Evolutionary conservation across 2,329 filamentous ascomycete species (phyloP), one percentile per base, ranked within the genome.

Genomic region (Colletotrichum australisinense): DNA sequence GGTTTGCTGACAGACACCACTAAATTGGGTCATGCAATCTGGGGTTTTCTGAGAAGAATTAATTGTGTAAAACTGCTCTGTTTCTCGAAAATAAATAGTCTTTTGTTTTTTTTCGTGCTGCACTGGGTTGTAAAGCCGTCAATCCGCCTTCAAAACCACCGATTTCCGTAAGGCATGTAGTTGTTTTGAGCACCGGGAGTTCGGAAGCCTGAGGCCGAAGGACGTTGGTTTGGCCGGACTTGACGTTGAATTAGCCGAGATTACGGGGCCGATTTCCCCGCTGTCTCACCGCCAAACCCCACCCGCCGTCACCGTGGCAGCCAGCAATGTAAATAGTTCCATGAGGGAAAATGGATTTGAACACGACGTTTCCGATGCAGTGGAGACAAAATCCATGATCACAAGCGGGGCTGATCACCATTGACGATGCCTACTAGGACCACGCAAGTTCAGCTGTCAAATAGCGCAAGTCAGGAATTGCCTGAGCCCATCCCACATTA

Each of bases 261-360:
- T 4, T 28, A 49, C 46, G 66, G 58, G 66, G 66, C 66, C 66
- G 66, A 22, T 42, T 24, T 22, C 42, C 30, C 42, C 42, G 42
- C 3, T 12, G 30, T 24, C 2, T 53, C 65, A 55, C 65, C 46
- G 46, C 56, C 8, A 42, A 22, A 22, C 16, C 24, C 49, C 14
- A 38, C 52, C 42, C 42, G 42, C 60, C 60, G 42, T 52, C 60
- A 30, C 42, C 26, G 42, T 35, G 19, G 42, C 28, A 53, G 60
- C 42, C 35, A 46, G 8, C 32, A 8, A 22, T 28, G 26, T 16
- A 53, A 63, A 52, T 42, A 63, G 46, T 11, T 19, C 46, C 30
- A 19, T 28, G 60, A 12, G 42, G 19, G 11, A 26, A 55, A n/a
- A 19, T n/a, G 19, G 7, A n/a, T n/a, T 11, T n/a, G 28, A 46